Evolutionary conservation across 495 filamentous ascomycete species (phyloP).

Genomic region (Penicillium desertorum): DNA sequence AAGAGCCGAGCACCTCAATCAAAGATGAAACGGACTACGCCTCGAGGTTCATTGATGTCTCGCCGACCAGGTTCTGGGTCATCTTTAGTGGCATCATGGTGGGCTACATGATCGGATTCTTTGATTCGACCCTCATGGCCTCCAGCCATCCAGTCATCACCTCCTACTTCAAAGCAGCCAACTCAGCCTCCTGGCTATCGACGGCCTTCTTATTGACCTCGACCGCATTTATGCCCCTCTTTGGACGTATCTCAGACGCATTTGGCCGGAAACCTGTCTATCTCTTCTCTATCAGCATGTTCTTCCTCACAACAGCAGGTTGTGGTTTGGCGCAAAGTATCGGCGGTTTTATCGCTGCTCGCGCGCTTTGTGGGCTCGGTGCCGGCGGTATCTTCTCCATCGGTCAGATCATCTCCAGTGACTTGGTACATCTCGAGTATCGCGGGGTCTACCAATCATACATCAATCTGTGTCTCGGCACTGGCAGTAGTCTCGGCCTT

Average conservation of each 20-base stretch:
- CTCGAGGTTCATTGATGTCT: constrained; percentile 47
- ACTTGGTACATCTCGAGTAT: constrained; percentile 72
- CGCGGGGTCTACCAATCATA: constrained; percentile 76
- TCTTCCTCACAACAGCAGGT: constrained; percentile 67
- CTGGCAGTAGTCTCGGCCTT: constrained; percentile 63
- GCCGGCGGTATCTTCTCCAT: constrained; percentile 73
- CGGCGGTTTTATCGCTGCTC: constrained; percentile 67
- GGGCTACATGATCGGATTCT: constrained; percentile 56
- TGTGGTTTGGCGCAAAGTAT: constrained; percentile 72
- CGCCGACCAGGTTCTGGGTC: constrained; percentile 50
- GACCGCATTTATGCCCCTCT: constrained; percentile 70
- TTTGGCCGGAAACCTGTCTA: constrained; percentile 71
- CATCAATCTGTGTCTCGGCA: constrained; percentile 67
- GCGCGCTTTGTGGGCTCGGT: constrained; percentile 72
- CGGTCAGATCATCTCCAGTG: constrained; percentile 70
- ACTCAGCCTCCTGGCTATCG: constrained; percentile 77
- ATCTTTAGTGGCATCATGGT: constrained; percentile 52
- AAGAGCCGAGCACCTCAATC: background rate
- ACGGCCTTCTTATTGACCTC: constrained; percentile 77
- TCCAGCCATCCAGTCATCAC: constrained; percentile 81
- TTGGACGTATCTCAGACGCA: constrained; percentile 70
- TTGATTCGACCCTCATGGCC: constrained; percentile 79
- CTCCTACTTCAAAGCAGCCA: constrained; percentile 71
- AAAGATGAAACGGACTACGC: constrained; percentile 29
- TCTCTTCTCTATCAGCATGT: constrained; percentile 60